phyloP scores from a whole-genome alignment of 2,329 filamentous ascomycete genomes.

The Paracamarosporium sp. region DNA sequence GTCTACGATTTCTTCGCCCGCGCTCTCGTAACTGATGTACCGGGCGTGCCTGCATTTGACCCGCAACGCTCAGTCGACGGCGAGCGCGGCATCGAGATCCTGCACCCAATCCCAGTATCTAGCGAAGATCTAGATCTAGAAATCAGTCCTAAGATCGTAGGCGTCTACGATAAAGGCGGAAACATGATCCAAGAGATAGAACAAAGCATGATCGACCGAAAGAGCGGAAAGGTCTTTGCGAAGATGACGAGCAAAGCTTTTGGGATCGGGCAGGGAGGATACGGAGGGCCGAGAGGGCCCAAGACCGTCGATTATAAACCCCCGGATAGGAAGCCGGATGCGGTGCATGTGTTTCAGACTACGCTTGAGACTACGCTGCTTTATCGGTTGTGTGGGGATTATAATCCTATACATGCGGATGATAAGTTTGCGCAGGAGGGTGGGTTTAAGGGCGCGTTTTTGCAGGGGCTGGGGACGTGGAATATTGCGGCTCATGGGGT shows the following conservation, averaged over 20 bases:
- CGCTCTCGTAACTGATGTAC: conserved; percentile 43
- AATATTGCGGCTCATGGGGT: conserved; percentile 56
- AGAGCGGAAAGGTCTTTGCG: conserved; percentile 48
- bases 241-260: conserved; percentile 51
- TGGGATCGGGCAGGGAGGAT: conserved; percentile 56
- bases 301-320: conserved; percentile 38
- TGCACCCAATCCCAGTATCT: conserved; percentile 45
- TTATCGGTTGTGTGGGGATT: conserved; percentile 57
- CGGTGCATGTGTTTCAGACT: conserved; percentile 47
- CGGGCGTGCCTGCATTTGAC: conserved; percentile 51
- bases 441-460: conserved; percentile 55
- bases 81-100: conserved; percentile 50
- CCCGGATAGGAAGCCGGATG: conserved; percentile 48
- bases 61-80: conserved; percentile 52
- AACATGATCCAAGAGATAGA: conserved; percentile 53
- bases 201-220: conserved; percentile 48
- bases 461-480: conserved; percentile 58
- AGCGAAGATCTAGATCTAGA: conserved; percentile 49
- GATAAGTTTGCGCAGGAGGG: conserved; percentile 51
- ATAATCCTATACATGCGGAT: conserved; percentile 57
- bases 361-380: conserved; percentile 50
- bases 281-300: conserved; percentile 52
- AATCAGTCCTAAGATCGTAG: conserved; percentile 50
- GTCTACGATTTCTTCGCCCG: conserved; percentile 52
- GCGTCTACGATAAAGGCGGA: conserved; percentile 54